Evolutionary conservation across 352 stramenopile genomes (phyloP), one percentile per base, ranked within the genome.

Genomic region (Phytophthora multivora): DNA sequence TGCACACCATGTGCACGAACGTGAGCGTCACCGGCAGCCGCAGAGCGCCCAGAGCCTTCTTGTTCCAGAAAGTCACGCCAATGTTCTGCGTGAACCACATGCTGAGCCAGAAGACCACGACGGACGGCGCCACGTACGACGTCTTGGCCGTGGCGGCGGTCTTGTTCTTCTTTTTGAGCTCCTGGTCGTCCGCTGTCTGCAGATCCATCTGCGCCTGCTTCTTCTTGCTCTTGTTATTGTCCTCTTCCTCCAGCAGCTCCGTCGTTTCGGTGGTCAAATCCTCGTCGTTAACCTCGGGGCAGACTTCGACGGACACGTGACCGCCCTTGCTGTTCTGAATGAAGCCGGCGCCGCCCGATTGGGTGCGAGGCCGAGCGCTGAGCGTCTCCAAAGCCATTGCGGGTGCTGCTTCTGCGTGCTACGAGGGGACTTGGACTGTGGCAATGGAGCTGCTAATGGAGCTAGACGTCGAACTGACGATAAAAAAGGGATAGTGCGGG

Each of bases 1-100:
- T 98, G 73, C 89, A 98, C 10, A 84, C 23, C 95, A 98, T 98
- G 73, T 98, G 95, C 56, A 98, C 83, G 54, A 96, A 97, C 12
- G 89, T 97, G 41, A 98, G 75, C 55, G 79, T 90, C 36, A 93
- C 79, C 25, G 85, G 85, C 23, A 94, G 66, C 0, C 79, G 78
- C 50, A 92, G 62, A 26, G 75, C 66, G 23, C 58, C 81, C 58
- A 98, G 82, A 35, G 90, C 89, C 60, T 95, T 94, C 71, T 98
- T 98, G 83, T 98, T 98, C 68, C 97, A 89, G 53, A 98, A 93
- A 0, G 95, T 98, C 30, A 98, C 88, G 60, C 88, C 82, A 40
- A 98, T 93, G 73, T 98, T 98, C 70, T 97, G 93, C 10, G 83
- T 61, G 57, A 96, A 96, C 85, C 85, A 93, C 76, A 93, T 89